These are phyloP conservation scores for Ceratocystis papillata DNA, from an alignment of 2,329 filamentous ascomycete species.

Conservation along the genomic window DNA sequence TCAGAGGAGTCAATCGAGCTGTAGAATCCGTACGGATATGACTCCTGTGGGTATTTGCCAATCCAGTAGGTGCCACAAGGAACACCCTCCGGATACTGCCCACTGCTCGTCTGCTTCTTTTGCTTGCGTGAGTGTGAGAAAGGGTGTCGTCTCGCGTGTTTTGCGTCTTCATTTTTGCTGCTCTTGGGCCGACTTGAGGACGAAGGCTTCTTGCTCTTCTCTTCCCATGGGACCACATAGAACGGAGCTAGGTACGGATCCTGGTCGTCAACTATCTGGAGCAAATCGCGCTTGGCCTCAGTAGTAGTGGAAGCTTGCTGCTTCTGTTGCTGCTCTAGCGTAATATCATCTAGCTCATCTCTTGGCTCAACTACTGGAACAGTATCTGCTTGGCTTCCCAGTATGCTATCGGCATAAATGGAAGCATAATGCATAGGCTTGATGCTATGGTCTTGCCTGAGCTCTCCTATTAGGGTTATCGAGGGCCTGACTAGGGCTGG, in stretches of 20 bases:
- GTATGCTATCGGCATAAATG: not conserved
- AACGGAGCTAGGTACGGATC: not conserved
- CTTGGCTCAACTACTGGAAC: not conserved
- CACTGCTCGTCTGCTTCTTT: not conserved
- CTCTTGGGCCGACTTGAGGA: not conserved
- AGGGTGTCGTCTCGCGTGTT: not conserved
- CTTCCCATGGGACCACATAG: not conserved
- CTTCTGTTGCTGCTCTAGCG: not conserved
- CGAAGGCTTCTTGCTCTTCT: not conserved
- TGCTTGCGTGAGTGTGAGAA: not conserved
- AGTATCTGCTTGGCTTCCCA: not conserved
- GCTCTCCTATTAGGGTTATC: not conserved
- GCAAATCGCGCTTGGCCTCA: not conserved
- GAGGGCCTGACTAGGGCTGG: not conserved
- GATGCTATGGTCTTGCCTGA: not conserved
- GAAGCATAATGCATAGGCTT: not conserved
- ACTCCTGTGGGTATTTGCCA: not conserved
- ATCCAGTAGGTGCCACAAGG: not conserved
- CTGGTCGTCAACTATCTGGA: constrained; percentile 1
- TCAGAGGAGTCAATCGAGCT: not conserved
- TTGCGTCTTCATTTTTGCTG: not conserved
- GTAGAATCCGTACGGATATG: not conserved
- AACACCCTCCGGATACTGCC: not conserved
- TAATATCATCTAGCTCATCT: not conserved
- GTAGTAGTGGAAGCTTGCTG: not conserved